Conservation (phyloP, 1,139 yeast species). For the Komagataea norvegica region DNA sequence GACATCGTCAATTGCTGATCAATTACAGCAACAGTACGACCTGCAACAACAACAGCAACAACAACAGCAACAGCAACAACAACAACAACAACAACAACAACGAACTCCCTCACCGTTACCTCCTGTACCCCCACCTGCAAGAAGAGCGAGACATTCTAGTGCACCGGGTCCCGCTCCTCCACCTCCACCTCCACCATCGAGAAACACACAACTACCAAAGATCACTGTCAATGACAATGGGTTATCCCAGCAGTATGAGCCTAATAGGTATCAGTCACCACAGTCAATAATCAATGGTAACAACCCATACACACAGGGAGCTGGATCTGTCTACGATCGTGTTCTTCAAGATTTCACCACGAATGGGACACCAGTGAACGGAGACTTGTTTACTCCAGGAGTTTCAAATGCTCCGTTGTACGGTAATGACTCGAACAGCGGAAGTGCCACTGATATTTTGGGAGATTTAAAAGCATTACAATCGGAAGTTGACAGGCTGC, state of each 20-base stretch:
- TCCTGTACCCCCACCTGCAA: conserved; percentile 18
- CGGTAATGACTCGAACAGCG: conserved; percentile 23
- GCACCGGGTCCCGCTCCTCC: conserved; percentile 23
- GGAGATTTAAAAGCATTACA: conserved; percentile 60
- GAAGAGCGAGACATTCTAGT: conserved; percentile 16
- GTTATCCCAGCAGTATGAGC: background rate
- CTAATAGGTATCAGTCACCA: conserved; percentile 3
- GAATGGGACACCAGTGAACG: conserved; percentile 15
- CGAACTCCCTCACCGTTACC: conserved; percentile 26
- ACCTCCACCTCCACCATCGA: conserved; percentile 25
- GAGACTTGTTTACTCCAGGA: conserved; percentile 8
- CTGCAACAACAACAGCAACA: conserved; percentile 18
- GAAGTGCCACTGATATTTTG: conserved; percentile 46
- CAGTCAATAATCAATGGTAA: conserved; percentile 5
- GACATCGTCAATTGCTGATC: conserved; percentile 46
- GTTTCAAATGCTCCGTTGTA: conserved; percentile 3
- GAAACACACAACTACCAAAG: conserved; percentile 20
- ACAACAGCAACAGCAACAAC: conserved; percentile 18
- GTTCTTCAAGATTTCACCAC: conserved; percentile 16
- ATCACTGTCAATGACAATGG: conserved; percentile 5
- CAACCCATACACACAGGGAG: conserved; percentile 6
- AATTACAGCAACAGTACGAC: conserved; percentile 42
- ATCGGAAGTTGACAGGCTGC: conserved; percentile 53
- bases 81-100: conserved; percentile 9
- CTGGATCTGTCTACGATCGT: conserved; percentile 11